Evolutionary conservation across 1,284 basidiomycete genomes (phyloP).

Genomic region (Pyrrhoderma noxium): DNA sequence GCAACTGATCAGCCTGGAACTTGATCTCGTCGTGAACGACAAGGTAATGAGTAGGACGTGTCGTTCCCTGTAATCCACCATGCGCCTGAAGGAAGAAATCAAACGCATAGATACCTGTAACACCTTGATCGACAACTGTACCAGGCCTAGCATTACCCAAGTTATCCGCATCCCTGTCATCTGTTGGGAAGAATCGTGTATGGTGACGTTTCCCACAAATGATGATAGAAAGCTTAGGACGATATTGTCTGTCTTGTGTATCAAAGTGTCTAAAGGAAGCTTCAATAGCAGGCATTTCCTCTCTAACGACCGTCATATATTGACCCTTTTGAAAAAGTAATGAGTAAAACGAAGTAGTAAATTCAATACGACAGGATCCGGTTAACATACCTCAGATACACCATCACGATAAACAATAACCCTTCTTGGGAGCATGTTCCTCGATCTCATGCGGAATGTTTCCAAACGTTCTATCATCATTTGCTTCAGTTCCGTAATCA

Average conservation of each 20-base stretch:
- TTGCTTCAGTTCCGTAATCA: slow-evolving; percentile 58
- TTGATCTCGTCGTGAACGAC: slow-evolving; percentile 68
- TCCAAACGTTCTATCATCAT: slow-evolving; percentile 65
- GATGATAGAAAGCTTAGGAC: slow-evolving; percentile 66
- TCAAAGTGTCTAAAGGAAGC: slow-evolving; percentile 50
- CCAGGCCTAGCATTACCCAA: slow-evolving; percentile 68
- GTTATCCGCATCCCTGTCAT: slow-evolving; percentile 41
- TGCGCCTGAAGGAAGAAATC: slow-evolving; percentile 60
- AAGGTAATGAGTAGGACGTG: slow-evolving; percentile 69
- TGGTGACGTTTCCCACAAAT: slow-evolving; percentile 81
- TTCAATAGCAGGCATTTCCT: slow-evolving; percentile 61
- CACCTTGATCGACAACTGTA: slow-evolving; percentile 62
- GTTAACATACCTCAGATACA: slow-evolving; percentile 54
- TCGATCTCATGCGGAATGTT: slow-evolving; percentile 42
- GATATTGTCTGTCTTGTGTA: slow-evolving; percentile 40
- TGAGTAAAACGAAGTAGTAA: slow-evolving; percentile 3
- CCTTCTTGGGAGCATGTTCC: slow-evolving; percentile 44
- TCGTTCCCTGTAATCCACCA: slow-evolving; percentile 40
- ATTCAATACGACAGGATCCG: neutral
- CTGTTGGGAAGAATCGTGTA: slow-evolving; percentile 73
- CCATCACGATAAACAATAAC: slow-evolving; percentile 74
- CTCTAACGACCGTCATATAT: slow-evolving; percentile 54
- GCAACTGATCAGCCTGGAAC: slow-evolving; percentile 60
- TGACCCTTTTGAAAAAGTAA: slow-evolving; percentile 50
- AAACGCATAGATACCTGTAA: slow-evolving; percentile 65